A percentile compares a stretch with the other conserved stretches of the same genome.
phyloP scores from a whole-genome alignment of 169 alveolate species.

The Plasmodium gaboni region DNA sequence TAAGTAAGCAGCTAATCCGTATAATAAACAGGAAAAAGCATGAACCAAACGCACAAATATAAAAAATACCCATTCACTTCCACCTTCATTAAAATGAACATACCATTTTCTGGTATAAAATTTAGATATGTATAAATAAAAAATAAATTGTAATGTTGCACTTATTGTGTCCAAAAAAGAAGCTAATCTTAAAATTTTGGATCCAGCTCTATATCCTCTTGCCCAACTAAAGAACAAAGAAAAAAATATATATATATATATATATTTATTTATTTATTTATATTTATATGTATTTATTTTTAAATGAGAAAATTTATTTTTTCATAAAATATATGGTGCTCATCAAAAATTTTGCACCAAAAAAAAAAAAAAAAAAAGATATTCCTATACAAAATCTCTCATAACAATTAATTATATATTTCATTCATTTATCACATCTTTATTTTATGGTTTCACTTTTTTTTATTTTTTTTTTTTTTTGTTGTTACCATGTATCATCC shows the following conservation, averaged over 20 bases:
- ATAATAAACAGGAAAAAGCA: conserved; percentile 90
- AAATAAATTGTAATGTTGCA: conserved; percentile 92
- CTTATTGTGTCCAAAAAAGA: conserved; percentile 93
- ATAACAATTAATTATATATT: too few species aligned
- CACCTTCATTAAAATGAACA: conserved; percentile 92
- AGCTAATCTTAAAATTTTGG: conserved; percentile 92
- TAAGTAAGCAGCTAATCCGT: conserved; percentile 92
- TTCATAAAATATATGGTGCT: too few species aligned
- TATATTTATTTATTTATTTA: too few species aligned
- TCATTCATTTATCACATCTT: neutral
- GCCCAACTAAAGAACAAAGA: conserved; percentile 89
- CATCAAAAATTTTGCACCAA: too few species aligned
- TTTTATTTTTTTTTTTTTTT: neutral
- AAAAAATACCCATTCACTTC: conserved; percentile 92
- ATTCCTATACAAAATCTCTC: too few species aligned
- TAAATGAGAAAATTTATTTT: too few species aligned
- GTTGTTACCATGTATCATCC: conserved; percentile 91
- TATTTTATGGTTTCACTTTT: neutral
- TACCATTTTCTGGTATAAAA: conserved; percentile 91
- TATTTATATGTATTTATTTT: too few species aligned
- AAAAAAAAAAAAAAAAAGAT: too few species aligned
- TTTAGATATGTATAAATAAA: conserved; percentile 91
- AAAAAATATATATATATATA: neutral
- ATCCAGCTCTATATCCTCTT: conserved; percentile 94
- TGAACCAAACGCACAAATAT: conserved; percentile 91